phyloP scores from a whole-genome alignment of 169 alveolate species.

The Plasmodium yoelii region DNA sequence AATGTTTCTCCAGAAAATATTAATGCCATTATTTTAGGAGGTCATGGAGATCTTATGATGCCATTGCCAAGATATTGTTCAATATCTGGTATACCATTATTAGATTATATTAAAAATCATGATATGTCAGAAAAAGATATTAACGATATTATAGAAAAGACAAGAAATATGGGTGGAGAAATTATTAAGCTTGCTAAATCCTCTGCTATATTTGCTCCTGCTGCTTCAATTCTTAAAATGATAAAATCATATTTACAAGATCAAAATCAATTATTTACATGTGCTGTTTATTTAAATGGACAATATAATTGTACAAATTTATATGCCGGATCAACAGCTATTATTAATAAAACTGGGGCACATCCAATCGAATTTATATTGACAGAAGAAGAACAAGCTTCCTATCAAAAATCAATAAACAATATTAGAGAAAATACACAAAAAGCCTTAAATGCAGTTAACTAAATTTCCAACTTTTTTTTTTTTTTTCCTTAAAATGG shows the following conservation, averaged over 20 bases:
- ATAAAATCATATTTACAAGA: slow-evolving; percentile 81
- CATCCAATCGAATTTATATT: slow-evolving; percentile 75
- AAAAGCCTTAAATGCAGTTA: slow-evolving; percentile 43
- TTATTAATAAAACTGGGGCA: slow-evolving; percentile 79
- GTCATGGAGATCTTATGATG: slow-evolving; percentile 91
- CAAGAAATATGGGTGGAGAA: slow-evolving; percentile 83
- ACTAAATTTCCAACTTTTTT: not conserved
- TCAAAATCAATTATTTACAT: slow-evolving; percentile 78
- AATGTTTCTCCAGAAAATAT: slow-evolving; percentile 85
- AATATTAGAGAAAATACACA: slow-evolving; percentile 16
- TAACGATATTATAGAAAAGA: slow-evolving; percentile 77
- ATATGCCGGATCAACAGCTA: slow-evolving; percentile 83
- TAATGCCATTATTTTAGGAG: slow-evolving; percentile 89
- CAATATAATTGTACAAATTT: slow-evolving; percentile 78
- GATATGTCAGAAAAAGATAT: slow-evolving; percentile 61
- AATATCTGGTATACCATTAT: slow-evolving; percentile 85
- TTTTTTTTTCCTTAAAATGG: too few relatives aligned
- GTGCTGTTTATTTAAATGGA: slow-evolving; percentile 83
- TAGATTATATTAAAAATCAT: slow-evolving; percentile 75
- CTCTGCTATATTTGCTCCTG: slow-evolving; percentile 84
- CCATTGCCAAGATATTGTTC: slow-evolving; percentile 86
- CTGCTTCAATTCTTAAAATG: slow-evolving; percentile 83
- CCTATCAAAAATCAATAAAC: slow-evolving; percentile 75
- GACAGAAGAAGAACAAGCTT: slow-evolving; percentile 75
- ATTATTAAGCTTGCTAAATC: slow-evolving; percentile 79